phyloP scores from a whole-genome alignment of 1,139 yeast genomes.

The Diutina neorugosa region DNA sequence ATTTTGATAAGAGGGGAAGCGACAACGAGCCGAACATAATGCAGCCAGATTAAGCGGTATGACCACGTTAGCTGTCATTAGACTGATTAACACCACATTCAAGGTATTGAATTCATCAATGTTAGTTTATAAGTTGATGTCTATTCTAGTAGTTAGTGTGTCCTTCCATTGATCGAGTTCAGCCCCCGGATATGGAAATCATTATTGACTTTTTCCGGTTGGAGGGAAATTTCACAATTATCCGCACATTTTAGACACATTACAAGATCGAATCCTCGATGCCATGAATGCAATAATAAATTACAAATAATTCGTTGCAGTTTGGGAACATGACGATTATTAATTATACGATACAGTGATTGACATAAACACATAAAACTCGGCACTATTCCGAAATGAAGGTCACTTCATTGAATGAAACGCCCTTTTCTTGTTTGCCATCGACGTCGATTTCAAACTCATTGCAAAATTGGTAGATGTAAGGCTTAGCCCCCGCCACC shows the following conservation, averaged over 20 bases:
- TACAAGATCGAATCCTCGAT: not conserved
- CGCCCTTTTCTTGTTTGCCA: conserved; percentile 42
- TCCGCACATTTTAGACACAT: not conserved
- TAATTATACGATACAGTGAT: not conserved
- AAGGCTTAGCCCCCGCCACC: conserved; percentile 92
- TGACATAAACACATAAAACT: not conserved
- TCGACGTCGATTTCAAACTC: conserved; percentile 29
- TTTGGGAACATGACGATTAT: not conserved
- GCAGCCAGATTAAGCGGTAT: not conserved
- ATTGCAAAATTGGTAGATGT: conserved; percentile 81
- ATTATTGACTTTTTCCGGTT: not conserved
- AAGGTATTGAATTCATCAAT: too few species aligned
- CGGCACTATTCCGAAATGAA: conserved; percentile 39
- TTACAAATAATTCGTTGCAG: not conserved
- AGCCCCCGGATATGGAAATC: too few species aligned
- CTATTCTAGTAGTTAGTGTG: too few species aligned
- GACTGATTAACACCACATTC: too few species aligned
- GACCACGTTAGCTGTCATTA: too few species aligned
- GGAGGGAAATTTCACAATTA: not conserved
- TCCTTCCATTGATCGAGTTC: too few species aligned
- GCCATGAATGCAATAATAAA: too few species aligned
- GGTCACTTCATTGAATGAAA: conserved; percentile 75
- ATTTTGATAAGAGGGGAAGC: not conserved
- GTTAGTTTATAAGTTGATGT: too few species aligned
- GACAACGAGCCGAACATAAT: not conserved